Base-by-base conservation (phyloP, 805 yeast genomes). In the Candida silvicultrix region DNA sequence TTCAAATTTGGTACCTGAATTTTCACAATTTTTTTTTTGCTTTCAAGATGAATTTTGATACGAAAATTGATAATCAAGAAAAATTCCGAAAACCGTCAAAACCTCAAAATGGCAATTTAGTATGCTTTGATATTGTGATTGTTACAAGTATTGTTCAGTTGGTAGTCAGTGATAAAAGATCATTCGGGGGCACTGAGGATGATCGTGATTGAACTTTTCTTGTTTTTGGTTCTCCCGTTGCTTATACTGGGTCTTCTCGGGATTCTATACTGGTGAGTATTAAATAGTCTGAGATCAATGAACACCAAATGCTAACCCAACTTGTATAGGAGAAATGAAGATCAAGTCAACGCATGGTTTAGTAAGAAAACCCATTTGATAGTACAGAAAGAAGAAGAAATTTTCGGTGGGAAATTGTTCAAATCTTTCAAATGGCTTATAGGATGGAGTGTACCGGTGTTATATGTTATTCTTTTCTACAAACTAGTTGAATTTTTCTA, bases 401-500 rank as follows among this genome's bases (percentile, higher is more conserved):
- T 40, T 1, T 57, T 54, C 38, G 42, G 45, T n/a, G 62, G 62
- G 2, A 42, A 35, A 5, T 40, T 55, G 2, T 20, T 53, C 15
- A 25, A 23, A 1, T 3, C 34, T 1, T 2, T 44, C 8, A 18
- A 14, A 1, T 42, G 44, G 22, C 5, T 50, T 10, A 7, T 41
- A 1, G 12, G 43, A 15, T 58, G 61, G 61, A 4, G 46, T 1
- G 55, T 57, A 8, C 62, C 62, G 2, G 23, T 44, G 6, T 22
- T 59, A 1, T 59, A 59, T 41, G 0, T 44, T 2, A n/a, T 38
- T 1, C 31, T 59, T 9, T 50, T 50, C 34, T 4, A 23, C 10
- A 46, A 49, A 12, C 31, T 59, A 40, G 45, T 50, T 1, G 11
- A 25, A 10, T 32, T 48, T 11, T 59, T 59, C 48, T 57, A 51